Evolutionary conservation across 2,329 filamentous ascomycete genomes (phyloP), one percentile per base, ranked within the genome.

Genomic region (Cytospora chrysosperma): DNA sequence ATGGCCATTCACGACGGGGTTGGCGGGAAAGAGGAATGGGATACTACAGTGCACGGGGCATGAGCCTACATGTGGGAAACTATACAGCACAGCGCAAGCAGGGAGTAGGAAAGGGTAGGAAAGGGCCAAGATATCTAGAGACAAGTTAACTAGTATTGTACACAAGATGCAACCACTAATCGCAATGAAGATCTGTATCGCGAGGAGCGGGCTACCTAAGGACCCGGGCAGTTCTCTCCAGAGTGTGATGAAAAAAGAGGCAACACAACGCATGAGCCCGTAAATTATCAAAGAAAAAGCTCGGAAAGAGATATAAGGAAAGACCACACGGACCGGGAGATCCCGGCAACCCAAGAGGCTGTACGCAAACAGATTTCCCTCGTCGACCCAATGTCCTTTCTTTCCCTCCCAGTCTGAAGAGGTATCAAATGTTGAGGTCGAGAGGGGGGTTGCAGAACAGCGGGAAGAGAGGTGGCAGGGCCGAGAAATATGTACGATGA

Each of bases 131-230:
- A 47, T 27, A 34, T 37, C 43, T 50, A 57, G 61, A 65, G 61
- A 63, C 64, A 65, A 61, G 53, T 57, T 55, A 55, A 64, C 64
- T 66, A 55, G 52, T 66, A 66, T 64, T 64, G 61, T 66, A 66
- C 64, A 66, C 56, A 65, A 63, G 60, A 59, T 63, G 63, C 27
- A 61, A 61, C 64, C 40, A 55, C 62, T 59, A 56, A 61, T 59
- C 59, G 55, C 63, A 62, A 56, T 55, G 54, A 58, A 52, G 27
- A 55, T 55, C 49, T 49, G 49, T 64, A 64, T 56, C 59, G 37
- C 54, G 63, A 62, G 53, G 49, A 64, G 59, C 40, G 54, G 43
- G 62, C 56, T 64, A 64, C 62, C 52, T 56, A 61, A 47, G 49
- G 51, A 51, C 49, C 62, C 58, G 47, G 54, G 63, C 50, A 34